These are phyloP conservation scores for Solanum hybrid DNA, from an alignment of 305 asterid species.

Conservation along the genomic window DNA sequence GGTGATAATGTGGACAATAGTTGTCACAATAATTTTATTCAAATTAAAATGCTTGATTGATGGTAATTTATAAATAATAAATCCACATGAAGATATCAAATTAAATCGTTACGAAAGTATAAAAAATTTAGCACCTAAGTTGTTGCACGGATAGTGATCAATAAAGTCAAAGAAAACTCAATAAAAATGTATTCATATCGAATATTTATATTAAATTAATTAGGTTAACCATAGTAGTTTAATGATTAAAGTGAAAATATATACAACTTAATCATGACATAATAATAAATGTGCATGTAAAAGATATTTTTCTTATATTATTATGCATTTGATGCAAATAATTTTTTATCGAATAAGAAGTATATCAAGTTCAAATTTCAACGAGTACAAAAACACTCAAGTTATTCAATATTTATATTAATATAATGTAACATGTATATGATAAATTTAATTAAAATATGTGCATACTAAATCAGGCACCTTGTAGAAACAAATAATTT, in stretches of 20 bases:
- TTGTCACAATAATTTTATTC: not conserved
- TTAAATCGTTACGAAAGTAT: too few species aligned
- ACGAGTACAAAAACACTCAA: not conserved
- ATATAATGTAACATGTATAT: accelerated
- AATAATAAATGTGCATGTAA: not conserved
- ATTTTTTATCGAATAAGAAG: not conserved
- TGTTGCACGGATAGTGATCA: too few species aligned
- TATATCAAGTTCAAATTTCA: not conserved
- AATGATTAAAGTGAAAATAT: not conserved
- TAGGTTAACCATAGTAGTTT: not conserved
- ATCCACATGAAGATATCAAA: not conserved
- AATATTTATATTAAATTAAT: not conserved
- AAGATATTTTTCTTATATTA: not conserved
- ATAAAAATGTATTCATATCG: accelerated
- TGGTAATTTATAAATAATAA: not conserved
- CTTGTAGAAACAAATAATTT: not conserved
- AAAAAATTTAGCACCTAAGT: too few species aligned
- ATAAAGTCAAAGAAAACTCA: accelerated
- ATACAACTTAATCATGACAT: not conserved
- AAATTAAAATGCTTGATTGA: not conserved
- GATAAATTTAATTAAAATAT: not conserved
- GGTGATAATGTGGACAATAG: not conserved
- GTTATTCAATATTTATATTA: not conserved
- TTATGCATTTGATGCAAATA: too few species aligned
- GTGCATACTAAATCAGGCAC: not conserved